phyloP scores from a whole-genome alignment of 1,139 yeast genomes.

The Yamadazyma triangularis region DNA sequence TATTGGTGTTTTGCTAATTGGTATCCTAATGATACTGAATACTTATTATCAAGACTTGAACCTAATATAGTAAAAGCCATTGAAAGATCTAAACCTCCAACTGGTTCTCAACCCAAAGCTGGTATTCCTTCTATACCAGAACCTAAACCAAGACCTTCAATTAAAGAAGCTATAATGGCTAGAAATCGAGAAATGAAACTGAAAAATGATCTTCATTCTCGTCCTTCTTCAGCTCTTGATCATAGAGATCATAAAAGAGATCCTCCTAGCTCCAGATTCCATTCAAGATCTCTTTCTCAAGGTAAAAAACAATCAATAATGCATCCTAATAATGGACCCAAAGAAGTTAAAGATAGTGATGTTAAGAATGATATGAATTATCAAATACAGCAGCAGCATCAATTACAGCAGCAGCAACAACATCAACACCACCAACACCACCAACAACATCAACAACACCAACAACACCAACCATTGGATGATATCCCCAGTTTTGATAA shows the following conservation, averaged over 20 bases:
- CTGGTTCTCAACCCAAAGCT: constrained; percentile 16
- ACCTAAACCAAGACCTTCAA: too few species aligned
- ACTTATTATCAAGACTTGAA: constrained; percentile 46
- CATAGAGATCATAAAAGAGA: background rate
- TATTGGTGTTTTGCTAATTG: constrained; percentile 64
- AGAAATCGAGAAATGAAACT: too few species aligned
- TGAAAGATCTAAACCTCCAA: constrained; percentile 47
- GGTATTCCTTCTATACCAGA: constrained; percentile 4
- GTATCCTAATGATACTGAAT: constrained; percentile 47
- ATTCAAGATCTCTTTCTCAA: too few species aligned
- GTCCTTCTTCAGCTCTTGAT: too few species aligned
- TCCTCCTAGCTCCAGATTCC: background rate
- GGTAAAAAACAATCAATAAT: background rate
- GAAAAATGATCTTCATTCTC: too few species aligned
- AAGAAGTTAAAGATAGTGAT: background rate
- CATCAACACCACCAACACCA: too few species aligned
- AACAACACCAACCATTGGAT: background rate
- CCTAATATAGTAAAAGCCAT: constrained; percentile 33
- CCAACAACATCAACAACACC: background rate
- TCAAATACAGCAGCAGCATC: too few species aligned
- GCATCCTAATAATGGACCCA: background rate
- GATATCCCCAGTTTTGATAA: constrained; percentile 15
- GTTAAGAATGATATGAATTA: background rate
- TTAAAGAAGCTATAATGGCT: too few species aligned
- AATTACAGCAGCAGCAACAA: too few species aligned